Conservation (phyloP, 2,329 filamentous ascomycete genomes). For the Alternaria sp. region DNA sequence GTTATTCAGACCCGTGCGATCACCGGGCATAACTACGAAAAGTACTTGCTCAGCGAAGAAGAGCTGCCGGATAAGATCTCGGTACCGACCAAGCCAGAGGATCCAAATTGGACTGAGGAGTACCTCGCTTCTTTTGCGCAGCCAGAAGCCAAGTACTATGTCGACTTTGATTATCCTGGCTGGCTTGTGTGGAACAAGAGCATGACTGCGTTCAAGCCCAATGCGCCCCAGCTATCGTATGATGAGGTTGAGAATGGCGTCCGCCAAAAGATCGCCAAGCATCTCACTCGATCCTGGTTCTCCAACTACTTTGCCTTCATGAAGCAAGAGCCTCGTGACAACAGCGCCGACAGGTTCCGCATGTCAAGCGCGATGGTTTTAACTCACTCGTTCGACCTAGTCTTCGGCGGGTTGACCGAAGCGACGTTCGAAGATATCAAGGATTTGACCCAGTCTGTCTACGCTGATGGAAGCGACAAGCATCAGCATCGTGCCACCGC, state of each 20-base stretch:
- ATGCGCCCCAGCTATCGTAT: conserved; percentile 74
- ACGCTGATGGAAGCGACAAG: conserved; percentile 93
- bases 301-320: conserved; percentile 87
- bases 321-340: conserved; percentile 92
- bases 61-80: conserved; percentile 77
- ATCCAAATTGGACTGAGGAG: conserved; percentile 77
- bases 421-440: conserved; percentile 89
- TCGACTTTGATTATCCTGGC: conserved; percentile 90
- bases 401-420: conserved; percentile 77
- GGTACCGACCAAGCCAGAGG: conserved; percentile 71
- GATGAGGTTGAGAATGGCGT: conserved; percentile 79
- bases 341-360: conserved; percentile 81
- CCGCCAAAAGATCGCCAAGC: conserved; percentile 78
- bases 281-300: conserved; percentile 86
- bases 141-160: conserved; percentile 81
- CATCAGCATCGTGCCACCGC: conserved; percentile 96
- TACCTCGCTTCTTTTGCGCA: conserved; percentile 80
- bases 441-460: conserved; percentile 76
- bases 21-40: conserved; percentile 85
- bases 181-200: conserved; percentile 96
- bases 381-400: conserved; percentile 87
- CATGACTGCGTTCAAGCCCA: conserved; percentile 79
- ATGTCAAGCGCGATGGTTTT: conserved; percentile 87
- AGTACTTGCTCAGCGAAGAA: conserved; percentile 83
- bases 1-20: conserved; percentile 85